Conservation (phyloP, 2,329 filamentous ascomycete species). For the Penicillium oxalicum region DNA sequence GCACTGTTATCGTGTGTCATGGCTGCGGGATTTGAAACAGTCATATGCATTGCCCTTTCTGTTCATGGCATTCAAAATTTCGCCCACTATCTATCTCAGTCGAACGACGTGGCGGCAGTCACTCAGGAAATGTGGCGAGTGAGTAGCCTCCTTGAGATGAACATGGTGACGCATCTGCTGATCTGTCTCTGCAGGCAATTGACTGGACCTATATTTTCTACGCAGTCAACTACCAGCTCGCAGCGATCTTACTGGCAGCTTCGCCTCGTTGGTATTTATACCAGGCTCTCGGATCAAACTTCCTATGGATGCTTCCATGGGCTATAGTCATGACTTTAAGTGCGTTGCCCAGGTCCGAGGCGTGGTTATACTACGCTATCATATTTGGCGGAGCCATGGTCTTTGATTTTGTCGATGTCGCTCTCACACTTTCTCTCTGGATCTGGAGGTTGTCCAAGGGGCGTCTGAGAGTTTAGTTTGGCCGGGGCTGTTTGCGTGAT, state of each 20-base stretch:
- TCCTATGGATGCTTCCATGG: conserved; percentile 63
- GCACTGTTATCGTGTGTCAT: conserved; percentile 50
- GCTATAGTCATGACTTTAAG: conserved; percentile 48
- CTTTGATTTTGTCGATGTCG: conserved; percentile 17
- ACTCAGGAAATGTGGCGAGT: conserved; percentile 60
- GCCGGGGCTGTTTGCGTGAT: background rate
- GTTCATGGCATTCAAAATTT: conserved; percentile 55
- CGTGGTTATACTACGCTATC: conserved; percentile 18
- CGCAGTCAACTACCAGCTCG: conserved; percentile 44
- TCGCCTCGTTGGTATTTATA: conserved; percentile 59
- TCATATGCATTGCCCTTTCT: conserved; percentile 58
- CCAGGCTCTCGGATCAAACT: background rate
- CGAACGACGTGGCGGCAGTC: conserved; percentile 53
- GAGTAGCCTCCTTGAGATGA: background rate
- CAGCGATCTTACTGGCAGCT: conserved; percentile 59
- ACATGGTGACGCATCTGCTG: conserved; percentile 44
- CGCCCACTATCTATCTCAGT: conserved; percentile 56
- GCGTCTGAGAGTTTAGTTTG: background rate
- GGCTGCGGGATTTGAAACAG: conserved; percentile 45
- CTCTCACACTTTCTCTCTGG: conserved; percentile 6
- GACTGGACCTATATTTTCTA: conserved; percentile 15
- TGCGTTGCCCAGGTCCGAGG: conserved; percentile 1
- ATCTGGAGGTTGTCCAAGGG: conserved; percentile 5
- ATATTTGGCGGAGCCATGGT: conserved; percentile 20
- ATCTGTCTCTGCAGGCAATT: conserved; percentile 27